phyloP scores from a whole-genome alignment of 371 early-diverging fungal genomes.

The Saksenaea oblongispora region DNA sequence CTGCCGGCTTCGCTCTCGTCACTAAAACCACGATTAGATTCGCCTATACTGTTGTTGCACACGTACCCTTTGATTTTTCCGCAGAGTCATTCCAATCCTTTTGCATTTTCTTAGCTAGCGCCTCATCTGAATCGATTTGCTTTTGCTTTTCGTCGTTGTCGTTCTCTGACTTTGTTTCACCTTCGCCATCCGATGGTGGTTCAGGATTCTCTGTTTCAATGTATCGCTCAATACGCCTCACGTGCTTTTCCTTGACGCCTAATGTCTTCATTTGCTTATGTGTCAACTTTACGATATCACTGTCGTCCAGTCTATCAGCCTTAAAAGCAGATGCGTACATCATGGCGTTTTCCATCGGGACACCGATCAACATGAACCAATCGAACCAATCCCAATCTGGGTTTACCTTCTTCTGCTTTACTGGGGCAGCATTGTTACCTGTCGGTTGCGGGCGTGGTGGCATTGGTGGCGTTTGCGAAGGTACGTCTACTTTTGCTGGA shows the following conservation, averaged over 20 bases:
- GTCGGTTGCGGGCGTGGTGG: constrained; percentile 14
- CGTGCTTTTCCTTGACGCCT: constrained; percentile 84
- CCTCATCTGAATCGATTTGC: constrained; percentile 31
- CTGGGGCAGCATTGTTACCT: constrained; percentile 6
- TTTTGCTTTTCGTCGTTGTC: constrained; percentile 21
- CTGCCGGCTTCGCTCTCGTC: constrained; percentile 41
- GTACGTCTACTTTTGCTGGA: constrained; percentile 17
- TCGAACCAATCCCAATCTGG: constrained; percentile 90
- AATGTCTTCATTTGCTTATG: constrained; percentile 74
- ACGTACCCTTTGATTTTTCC: constrained; percentile 29
- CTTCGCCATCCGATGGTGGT: constrained; percentile 40
- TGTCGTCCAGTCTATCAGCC: constrained; percentile 79
- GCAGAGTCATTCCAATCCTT: constrained; percentile 46
- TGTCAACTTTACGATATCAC: constrained; percentile 71
- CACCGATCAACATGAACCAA: constrained; percentile 79
- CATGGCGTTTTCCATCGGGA: constrained; percentile 73
- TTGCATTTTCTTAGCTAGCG: constrained; percentile 74
- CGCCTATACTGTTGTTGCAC: not conserved
- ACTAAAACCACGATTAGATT: constrained; percentile 9
- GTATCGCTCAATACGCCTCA: constrained; percentile 72
- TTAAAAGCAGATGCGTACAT: constrained; percentile 84
- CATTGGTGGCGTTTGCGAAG: constrained; percentile 19
- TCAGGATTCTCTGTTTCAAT: constrained; percentile 46
- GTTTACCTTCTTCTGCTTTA: constrained; percentile 45
- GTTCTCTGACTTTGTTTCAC: constrained; percentile 18